Percentiles rank a stretch among this genome's conserved stretches.
These are phyloP conservation scores for Cenococcum geophilum DNA, from an alignment of 495 filamentous ascomycete species.

Conservation along the genomic window DNA sequence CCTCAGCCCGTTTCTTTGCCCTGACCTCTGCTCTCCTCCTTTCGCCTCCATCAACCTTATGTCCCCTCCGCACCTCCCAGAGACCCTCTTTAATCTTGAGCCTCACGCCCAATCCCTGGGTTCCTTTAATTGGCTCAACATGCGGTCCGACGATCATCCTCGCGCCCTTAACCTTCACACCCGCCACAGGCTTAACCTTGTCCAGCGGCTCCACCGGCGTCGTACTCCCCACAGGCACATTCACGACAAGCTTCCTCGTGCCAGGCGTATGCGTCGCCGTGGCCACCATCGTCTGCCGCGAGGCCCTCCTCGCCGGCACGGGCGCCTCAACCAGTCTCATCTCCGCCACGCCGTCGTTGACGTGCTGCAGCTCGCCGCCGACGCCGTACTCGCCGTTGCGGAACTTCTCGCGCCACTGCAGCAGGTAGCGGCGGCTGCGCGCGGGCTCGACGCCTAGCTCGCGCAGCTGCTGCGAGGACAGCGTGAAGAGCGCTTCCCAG, in stretches of 20 bases:
- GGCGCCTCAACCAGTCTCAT: constrained; percentile 62
- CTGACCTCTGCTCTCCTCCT: constrained; percentile 77
- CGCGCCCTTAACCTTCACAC: constrained; percentile 59
- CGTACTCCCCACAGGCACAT: constrained; percentile 53
- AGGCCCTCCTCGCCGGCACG: background rate
- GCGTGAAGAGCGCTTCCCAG: constrained; percentile 82
- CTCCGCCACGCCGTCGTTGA: constrained; percentile 65
- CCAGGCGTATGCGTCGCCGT: constrained; percentile 48
- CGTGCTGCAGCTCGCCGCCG: constrained; percentile 69
- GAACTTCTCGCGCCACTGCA: constrained; percentile 81
- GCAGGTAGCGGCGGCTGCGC: constrained; percentile 70
- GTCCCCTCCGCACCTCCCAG: constrained; percentile 78
- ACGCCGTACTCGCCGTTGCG: constrained; percentile 65
- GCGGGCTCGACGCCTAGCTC: constrained; percentile 82
- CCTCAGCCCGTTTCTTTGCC: constrained; percentile 51
- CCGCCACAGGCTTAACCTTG: constrained; percentile 46
- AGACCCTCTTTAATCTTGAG: constrained; percentile 72
- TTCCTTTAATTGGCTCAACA: constrained; percentile 58
- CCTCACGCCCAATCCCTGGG: constrained; percentile 52
- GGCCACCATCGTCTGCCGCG: constrained; percentile 11
- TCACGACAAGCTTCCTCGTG: constrained; percentile 61
- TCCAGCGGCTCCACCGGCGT: constrained; percentile 42
- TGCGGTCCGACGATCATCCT: constrained; percentile 65
- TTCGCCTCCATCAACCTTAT: constrained; percentile 95
- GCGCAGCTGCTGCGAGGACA: constrained; percentile 67